Evolutionary conservation across 2,329 filamentous ascomycete genomes (phyloP).

Genomic region (Neofusicoccum umdonicola): DNA sequence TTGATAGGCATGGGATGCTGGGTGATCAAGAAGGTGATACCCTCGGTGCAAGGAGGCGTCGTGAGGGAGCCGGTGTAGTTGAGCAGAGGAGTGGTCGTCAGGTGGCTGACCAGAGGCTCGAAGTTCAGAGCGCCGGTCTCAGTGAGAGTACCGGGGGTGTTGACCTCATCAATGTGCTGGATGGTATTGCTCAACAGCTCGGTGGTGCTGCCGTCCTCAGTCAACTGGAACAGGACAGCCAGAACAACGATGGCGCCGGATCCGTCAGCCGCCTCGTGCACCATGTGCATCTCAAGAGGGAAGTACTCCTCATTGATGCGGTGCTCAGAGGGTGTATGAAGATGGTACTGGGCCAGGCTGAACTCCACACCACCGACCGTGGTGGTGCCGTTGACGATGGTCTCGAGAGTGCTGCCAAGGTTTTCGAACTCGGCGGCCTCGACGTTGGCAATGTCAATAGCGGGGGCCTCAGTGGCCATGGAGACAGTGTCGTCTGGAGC

Average conservation of each 20-base stretch:
- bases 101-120: constrained; percentile 36
- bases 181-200: constrained; percentile 31
- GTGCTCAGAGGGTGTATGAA: constrained; percentile 62
- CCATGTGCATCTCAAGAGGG: constrained; percentile 56
- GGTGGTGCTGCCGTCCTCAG: constrained; percentile 31
- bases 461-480: constrained; percentile 29
- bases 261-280: constrained; percentile 49
- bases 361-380: constrained; percentile 42
- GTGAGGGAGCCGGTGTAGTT: constrained; percentile 61
- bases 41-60: constrained; percentile 61
- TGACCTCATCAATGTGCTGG: constrained; percentile 39
- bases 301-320: constrained; percentile 49
- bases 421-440: constrained; percentile 54
- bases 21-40: constrained; percentile 54
- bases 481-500: constrained; percentile 31
- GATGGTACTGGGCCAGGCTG: constrained; percentile 56
- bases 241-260: constrained; percentile 39
- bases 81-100: constrained; percentile 43
- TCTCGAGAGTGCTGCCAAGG: constrained; percentile 57
- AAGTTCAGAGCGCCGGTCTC: constrained; percentile 45
- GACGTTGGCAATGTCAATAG: constrained; percentile 42
- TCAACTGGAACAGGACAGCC: constrained; percentile 43
- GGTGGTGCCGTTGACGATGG: constrained; percentile 53
- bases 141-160: constrained; percentile 39
- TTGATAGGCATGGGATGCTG: constrained; percentile 48